Conservation (phyloP, 805 yeast genomes). For the Spathaspora hagerdaliae region DNA sequence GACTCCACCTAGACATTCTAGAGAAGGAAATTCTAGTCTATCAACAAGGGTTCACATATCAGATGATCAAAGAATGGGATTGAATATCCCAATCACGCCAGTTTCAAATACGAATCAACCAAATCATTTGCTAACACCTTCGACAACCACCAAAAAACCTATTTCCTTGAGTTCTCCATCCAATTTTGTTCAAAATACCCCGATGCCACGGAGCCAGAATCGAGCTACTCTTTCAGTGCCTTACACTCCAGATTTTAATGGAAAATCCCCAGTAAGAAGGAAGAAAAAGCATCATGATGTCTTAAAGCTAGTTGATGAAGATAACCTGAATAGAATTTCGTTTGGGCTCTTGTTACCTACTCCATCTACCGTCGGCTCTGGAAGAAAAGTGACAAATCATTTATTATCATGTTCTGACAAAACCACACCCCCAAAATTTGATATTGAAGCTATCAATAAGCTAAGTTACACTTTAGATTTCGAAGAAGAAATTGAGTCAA, state of each 20-base stretch:
- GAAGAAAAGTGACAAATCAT: slow-evolving; percentile 17
- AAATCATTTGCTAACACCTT: not conserved
- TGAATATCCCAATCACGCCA: not conserved
- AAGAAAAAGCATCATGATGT: not conserved
- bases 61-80: not conserved
- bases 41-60: not conserved
- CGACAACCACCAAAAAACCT: not conserved
- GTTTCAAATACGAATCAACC: not conserved
- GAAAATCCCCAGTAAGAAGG: not conserved
- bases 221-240: not conserved
- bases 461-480: slow-evolving; percentile 20
- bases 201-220: not conserved
- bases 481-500: slow-evolving; percentile 15
- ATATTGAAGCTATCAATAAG: not conserved
- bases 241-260: not conserved
- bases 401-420: not conserved
- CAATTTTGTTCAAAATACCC: not conserved
- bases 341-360: slow-evolving; percentile 31
- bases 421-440: not conserved
- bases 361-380: slow-evolving; percentile 37
- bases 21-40: not conserved
- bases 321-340: slow-evolving; percentile 5
- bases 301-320: not conserved
- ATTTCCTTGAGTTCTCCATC: not conserved
- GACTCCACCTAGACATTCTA: not conserved